Evolutionary conservation across 139 green algal species (phyloP), one percentile per base, ranked within the genome.

Genomic region (Prasinococcaceae sp.): DNA sequence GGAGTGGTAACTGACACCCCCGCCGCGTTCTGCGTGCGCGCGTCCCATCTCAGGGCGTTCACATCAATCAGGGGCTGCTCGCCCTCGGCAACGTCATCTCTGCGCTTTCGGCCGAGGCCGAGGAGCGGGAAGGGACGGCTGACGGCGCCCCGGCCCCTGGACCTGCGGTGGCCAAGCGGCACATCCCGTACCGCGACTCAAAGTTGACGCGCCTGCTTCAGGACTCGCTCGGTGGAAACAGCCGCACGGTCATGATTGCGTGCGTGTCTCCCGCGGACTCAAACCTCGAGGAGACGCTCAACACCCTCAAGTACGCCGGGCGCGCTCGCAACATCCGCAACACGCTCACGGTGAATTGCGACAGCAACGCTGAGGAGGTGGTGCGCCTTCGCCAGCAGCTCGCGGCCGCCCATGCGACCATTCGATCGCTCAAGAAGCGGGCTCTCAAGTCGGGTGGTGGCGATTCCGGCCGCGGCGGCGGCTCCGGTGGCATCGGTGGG

Each of bases 11-110:
- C 9, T 12, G 12, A 9, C 9, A n/a, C n/a, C n/a, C n/a, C n/a
- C n/a, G n/a, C n/a, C n/a, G n/a, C n/a, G n/a, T n/a, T n/a, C n/a
- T n/a, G 12, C 9, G 9, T 39, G 33, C 9, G 9, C 9, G 33
- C 12, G 33, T 9, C 9, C 9, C 9, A n/a, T 39, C 32, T 10
- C 32, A 39, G 10, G 89, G 83, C 40, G 88, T 96, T 55, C 76
- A 92, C 50, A 96, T 96, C 62, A 96, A 96, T 69, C 69, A 73
- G 32, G 82, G 90, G 4, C 72, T 98, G 58, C 74, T 98, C n/a
- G 84, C 88, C 1, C 69, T 98, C 0, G 85, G 86, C 27, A 97
- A 97, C 54, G 88, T 97, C 17, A 98, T 98, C 65, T 86, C 74
- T 46, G 83, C 90, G 2, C 79, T 98, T 25, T 76, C 78, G 4